Percentiles rank a stretch among this genome's conserved stretches.
Evolutionary conservation across 2,329 filamentous ascomycete genomes (phyloP).

Genomic region (Fusarium sp.): DNA sequence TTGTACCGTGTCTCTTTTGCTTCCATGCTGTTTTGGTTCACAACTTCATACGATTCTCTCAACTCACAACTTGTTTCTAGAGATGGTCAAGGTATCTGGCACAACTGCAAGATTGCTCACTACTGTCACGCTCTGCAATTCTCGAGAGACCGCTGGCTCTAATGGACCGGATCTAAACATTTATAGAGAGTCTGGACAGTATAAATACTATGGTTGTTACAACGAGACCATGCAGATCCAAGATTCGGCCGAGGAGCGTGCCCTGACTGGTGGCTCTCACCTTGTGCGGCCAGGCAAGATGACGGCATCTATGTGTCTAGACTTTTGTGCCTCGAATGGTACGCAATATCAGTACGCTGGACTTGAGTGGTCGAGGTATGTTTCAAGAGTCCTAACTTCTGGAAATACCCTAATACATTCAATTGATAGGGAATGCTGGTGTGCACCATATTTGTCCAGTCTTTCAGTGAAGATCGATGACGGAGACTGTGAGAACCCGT

Average conservation of each 20-base stretch:
- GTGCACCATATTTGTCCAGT: conserved; percentile 62
- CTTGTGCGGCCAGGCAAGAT: conserved; percentile 59
- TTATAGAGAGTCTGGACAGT: conserved; percentile 55
- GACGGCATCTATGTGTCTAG: conserved; percentile 65
- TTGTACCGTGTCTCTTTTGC: not conserved
- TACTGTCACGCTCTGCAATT: conserved; percentile 15
- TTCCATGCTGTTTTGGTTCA: not conserved
- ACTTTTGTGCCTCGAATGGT: conserved; percentile 60
- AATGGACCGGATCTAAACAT: conserved; percentile 41
- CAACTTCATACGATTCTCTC: no score
- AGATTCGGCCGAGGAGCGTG: conserved; percentile 58
- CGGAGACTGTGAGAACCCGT: conserved; percentile 62
- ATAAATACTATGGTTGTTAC: conserved; percentile 68
- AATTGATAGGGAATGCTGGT: conserved; percentile 68
- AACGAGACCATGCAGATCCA: conserved; percentile 66
- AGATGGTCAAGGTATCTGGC: not conserved
- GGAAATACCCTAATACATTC: not conserved
- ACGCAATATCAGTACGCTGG: conserved; percentile 63
- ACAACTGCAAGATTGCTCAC: conserved; percentile 19
- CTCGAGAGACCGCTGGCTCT: conserved; percentile 33
- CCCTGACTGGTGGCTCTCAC: conserved; percentile 59
- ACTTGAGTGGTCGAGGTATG: conserved; percentile 64
- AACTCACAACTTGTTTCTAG: not conserved
- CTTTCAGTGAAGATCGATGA: conserved; percentile 62
- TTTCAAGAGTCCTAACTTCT: not conserved